These are phyloP conservation scores for Cyberlindnera bimundalis DNA, from an alignment of 805 yeast species.

Conservation along the genomic window DNA sequence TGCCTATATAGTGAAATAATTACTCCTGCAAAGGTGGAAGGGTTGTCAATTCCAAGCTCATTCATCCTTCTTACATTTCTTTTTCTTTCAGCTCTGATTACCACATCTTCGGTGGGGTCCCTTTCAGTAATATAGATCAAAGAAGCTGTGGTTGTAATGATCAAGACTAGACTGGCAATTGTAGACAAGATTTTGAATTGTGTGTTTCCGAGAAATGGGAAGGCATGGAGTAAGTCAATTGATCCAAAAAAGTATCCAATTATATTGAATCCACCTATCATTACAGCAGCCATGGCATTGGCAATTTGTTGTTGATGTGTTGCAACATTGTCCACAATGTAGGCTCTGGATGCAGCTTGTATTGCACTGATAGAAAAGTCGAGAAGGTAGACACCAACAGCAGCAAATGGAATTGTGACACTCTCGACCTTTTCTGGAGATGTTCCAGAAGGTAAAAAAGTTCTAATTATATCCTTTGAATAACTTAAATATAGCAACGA, in stretches of 20 bases:
- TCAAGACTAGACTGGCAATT: conserved; percentile 39
- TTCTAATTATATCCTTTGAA: conserved; percentile 39
- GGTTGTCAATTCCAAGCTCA: conserved; percentile 36
- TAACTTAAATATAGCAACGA: conserved; percentile 45
- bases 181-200: conserved; percentile 51
- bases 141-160: conserved; percentile 35
- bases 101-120: conserved; percentile 41
- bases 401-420: conserved; percentile 47
- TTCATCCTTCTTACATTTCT: conserved; percentile 31
- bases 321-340: conserved; percentile 59
- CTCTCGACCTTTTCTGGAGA: conserved; percentile 26
- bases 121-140: conserved; percentile 40
- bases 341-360: conserved; percentile 59
- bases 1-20: conserved; percentile 29
- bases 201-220: conserved; percentile 41
- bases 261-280: conserved; percentile 59
- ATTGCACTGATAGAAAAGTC: conserved; percentile 58
- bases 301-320: conserved; percentile 54
- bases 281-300: conserved; percentile 65
- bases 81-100: conserved; percentile 37
- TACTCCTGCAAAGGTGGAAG: conserved; percentile 19
- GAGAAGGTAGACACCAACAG: conserved; percentile 46
- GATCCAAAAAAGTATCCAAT: conserved; percentile 54
- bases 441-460: conserved; percentile 28
- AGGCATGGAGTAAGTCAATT: conserved; percentile 36